Evolutionary conservation across 106 monocot species (phyloP).

Genomic region (Dendrobium nobile): DNA sequence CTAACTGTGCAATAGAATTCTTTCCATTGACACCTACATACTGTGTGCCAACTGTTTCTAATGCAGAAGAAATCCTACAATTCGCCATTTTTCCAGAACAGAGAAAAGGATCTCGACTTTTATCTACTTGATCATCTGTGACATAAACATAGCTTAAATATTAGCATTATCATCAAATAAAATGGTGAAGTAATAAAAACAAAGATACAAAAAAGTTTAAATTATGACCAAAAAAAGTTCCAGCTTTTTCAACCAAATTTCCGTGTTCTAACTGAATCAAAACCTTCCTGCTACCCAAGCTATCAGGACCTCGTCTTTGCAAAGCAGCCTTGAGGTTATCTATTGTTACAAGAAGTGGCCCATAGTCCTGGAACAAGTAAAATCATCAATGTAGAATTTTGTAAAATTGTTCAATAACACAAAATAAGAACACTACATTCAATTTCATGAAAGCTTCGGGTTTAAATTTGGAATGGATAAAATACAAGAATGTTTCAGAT

Average conservation of each 20-base stretch:
- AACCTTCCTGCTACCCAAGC: slow-evolving; percentile 28
- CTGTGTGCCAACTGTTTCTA: not conserved
- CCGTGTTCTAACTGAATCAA: slow-evolving; percentile 11
- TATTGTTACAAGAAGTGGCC: slow-evolving; percentile 11
- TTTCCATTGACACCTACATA: not conserved
- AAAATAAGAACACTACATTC: not conserved
- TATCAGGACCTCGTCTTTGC: slow-evolving; percentile 58
- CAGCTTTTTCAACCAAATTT: slow-evolving; percentile 5
- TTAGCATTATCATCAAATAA: not conserved
- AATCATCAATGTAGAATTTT: not conserved
- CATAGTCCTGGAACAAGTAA: slow-evolving; percentile 12
- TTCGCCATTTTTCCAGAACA: not conserved
- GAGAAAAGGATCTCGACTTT: not conserved
- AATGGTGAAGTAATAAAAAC: not conserved
- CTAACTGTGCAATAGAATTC: slow-evolving; percentile 28
- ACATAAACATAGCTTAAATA: slow-evolving; percentile 4
- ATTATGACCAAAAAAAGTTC: slow-evolving; percentile 1
- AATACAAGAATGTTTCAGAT: not conserved
- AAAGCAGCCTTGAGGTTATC: slow-evolving; percentile 42
- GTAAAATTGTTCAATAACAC: not conserved
- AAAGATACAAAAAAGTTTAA: not conserved
- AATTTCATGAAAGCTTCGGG: not conserved
- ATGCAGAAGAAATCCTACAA: slow-evolving; percentile 4
- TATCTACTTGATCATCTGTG: slow-evolving; percentile 14
- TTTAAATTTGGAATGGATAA: not conserved